Evolutionary conservation across 139 green algal genomes (phyloP), one percentile per base, ranked within the genome.

Genomic region (Haematococcus lacustris): DNA sequence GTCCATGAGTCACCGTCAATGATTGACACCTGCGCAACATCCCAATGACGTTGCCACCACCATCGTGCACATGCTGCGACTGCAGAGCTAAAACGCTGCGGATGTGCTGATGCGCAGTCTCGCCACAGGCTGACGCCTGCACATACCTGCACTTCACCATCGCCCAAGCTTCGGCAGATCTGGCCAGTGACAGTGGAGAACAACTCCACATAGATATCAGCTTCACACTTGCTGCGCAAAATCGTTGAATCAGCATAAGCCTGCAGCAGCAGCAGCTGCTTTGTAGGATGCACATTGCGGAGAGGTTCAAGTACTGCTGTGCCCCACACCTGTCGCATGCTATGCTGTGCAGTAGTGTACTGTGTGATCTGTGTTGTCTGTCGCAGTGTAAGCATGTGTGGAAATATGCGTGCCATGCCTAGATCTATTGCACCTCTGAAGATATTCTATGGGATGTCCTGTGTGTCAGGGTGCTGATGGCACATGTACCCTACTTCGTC

Each of bases 1-100:
- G 40, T 81, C 63, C 74, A 86, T 1, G 74, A 77, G 3, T 88
- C 82, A 34, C 82, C 82, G 60, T 88, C 82, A 66, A 88, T 77
- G 7, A 85, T 76, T 7, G 70, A 79, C 38, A 88, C 53, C 82
- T 88, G 78, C 9, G 38, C 5, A 65, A 85, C 64, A 0, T 63
- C 78, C 9, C 75, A 68, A n/a, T n/a, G n/a, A n/a, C n/a, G n/a
- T n/a, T 6, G 53, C 17, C 30, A 35, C 13, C 13, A 57, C 13
- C 47, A 57, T 28, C 47, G 21, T 21, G 21, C 47, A 57, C 21
- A 21, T 57, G 47, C 47, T 50, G 32, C 32, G 43, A 47, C 3
- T n/a, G 13, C 62, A 25, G 51, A 3, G 69, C 28, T n/a, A 30
- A 57, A 13, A 57, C 47, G 13, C 13, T 57, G 47, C 13, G 21